A percentile compares a stretch with the other conserved stretches of the same genome.
Conservation (phyloP, 2,329 filamentous ascomycete species). For the Monilinia aucupariae region DNA sequence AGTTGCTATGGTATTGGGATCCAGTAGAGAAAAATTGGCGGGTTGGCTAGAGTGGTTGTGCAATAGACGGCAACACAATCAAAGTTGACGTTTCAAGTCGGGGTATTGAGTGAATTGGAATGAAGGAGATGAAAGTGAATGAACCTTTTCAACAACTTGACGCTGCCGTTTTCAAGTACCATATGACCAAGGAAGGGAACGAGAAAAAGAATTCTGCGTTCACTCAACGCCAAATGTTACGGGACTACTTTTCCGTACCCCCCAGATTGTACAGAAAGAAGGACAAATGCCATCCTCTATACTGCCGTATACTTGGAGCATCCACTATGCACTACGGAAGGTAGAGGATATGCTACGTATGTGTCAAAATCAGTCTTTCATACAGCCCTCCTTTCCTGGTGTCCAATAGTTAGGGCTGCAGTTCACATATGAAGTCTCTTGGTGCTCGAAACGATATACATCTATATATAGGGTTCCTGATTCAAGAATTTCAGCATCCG, state of each 20-base stretch:
- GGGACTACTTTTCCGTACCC: neutral
- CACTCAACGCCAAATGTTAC: neutral
- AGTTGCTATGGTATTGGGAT: neutral
- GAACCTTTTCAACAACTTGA: neutral
- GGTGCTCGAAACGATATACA: neutral
- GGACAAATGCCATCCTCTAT: neutral
- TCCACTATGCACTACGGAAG: neutral
- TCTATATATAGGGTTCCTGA: neutral
- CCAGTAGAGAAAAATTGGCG: neutral
- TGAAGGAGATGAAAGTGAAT: slow-evolving; percentile 7
- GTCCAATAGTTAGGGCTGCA: neutral
- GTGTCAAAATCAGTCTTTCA: neutral
- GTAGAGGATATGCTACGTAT: neutral
- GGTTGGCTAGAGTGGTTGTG: neutral
- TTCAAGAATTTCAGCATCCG: neutral
- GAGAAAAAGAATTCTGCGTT: neutral
- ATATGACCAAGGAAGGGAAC: neutral
- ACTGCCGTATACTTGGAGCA: neutral
- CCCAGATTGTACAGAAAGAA: neutral
- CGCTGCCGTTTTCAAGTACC: neutral
- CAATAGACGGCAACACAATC: neutral
- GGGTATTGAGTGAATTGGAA: neutral
- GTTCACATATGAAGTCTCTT: neutral
- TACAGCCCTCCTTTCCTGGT: no score
- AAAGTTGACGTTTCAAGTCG: neutral